A percentile compares a stretch with the other conserved stretches of the same genome.
Conservation (phyloP, 2,329 filamentous ascomycete species). For the Lecanicillium sp. region DNA sequence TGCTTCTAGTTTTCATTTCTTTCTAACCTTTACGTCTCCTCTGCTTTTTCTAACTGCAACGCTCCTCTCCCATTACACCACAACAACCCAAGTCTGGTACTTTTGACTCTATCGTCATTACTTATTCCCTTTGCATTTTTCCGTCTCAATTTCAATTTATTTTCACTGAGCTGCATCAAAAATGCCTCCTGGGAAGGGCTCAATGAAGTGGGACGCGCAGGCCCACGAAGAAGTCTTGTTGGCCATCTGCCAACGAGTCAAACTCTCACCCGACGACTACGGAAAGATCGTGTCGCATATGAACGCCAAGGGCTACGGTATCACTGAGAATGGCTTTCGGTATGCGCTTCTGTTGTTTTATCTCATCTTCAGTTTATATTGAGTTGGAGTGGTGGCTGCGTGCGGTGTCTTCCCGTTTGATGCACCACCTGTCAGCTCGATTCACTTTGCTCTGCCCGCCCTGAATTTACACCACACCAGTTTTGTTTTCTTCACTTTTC, state of each 20-base stretch:
- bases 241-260: constrained; percentile 28
- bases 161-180: background rate
- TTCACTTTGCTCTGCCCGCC: no score
- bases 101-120: no score
- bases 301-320: constrained; percentile 28
- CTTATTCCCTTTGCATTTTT: no score
- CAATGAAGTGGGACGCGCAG: constrained; percentile 31
- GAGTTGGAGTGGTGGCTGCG: background rate
- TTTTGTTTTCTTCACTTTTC: constrained; percentile 1
- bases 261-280: constrained; percentile 22
- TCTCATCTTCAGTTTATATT: constrained; percentile 1
- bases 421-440: no score
- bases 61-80: no score
- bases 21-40: no score
- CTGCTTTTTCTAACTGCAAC: no score
- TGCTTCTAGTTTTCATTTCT: no score
- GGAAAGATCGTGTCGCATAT: constrained; percentile 29
- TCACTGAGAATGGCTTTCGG: constrained; percentile 31
- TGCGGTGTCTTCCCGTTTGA: constrained; percentile 1
- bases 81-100: no score
- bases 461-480: background rate
- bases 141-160: background rate
- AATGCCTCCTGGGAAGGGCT: constrained; percentile 21
- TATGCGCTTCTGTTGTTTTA: constrained; percentile 17
- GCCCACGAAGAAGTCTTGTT: constrained; percentile 36